Percentiles rank a stretch among this genome's conserved stretches.
phyloP scores from a whole-genome alignment of 2,329 filamentous ascomycete species.

The Truncatella angustata region DNA sequence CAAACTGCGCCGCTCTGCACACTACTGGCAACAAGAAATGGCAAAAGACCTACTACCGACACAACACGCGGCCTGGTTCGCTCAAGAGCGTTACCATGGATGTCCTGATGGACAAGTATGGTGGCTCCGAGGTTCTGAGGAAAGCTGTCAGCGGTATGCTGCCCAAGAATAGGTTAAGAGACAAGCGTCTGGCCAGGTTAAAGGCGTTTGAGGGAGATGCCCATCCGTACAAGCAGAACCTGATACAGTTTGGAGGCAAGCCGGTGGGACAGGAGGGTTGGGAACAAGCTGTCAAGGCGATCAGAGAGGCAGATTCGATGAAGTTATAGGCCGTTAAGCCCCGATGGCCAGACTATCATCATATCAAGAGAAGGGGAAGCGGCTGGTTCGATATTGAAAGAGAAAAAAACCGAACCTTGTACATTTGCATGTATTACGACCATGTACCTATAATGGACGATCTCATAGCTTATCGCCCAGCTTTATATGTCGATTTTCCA shows the following conservation, averaged over 20 bases:
- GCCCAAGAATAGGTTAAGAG: slow-evolving; percentile 90
- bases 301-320: slow-evolving; percentile 47
- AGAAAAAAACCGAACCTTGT: no score
- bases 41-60: slow-evolving; percentile 95
- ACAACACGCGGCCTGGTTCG: slow-evolving; percentile 85
- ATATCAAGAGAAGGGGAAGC: background rate
- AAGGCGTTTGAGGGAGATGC: slow-evolving; percentile 94
- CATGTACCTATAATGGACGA: background rate
- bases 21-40: slow-evolving; percentile 88
- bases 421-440: slow-evolving; percentile 7
- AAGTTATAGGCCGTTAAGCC: slow-evolving; percentile 55
- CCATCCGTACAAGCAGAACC: slow-evolving; percentile 89
- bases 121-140: slow-evolving; percentile 85
- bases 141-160: slow-evolving; percentile 96
- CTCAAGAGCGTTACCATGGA: slow-evolving; percentile 93
- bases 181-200: slow-evolving; percentile 80
- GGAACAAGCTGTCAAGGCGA: slow-evolving; percentile 48
- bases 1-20: slow-evolving; percentile 81
- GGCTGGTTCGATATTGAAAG: background rate
- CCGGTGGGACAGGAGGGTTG: slow-evolving; percentile 53
- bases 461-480: no score
- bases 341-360: no score
- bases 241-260: slow-evolving; percentile 69
- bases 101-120: slow-evolving; percentile 83
- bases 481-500: no score